Evolutionary conservation across 2,329 filamentous ascomycete species (phyloP).

Genomic region (Pleochaeta shiraiana): DNA sequence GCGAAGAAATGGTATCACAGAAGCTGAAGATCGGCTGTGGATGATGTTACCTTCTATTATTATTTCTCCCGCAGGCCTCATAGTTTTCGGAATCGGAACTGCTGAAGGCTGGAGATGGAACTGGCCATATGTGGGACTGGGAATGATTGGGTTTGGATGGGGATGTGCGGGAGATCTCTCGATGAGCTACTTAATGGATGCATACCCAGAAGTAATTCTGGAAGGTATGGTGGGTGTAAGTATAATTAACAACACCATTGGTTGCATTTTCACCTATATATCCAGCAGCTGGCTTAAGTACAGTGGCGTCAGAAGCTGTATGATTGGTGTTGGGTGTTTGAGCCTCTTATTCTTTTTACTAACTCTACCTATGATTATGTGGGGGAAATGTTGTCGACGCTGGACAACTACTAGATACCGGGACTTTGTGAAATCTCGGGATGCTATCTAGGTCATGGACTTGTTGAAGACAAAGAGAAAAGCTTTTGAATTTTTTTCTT

Average conservation of each 20-base stretch:
- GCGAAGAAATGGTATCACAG: slow-evolving; percentile 18
- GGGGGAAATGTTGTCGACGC: slow-evolving; percentile 26
- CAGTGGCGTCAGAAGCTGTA: slow-evolving; percentile 24
- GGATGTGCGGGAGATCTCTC: slow-evolving; percentile 34
- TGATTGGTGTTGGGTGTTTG: slow-evolving; percentile 29
- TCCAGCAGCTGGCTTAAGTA: slow-evolving; percentile 27
- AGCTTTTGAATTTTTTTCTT: too few relatives aligned
- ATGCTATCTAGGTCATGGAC: slow-evolving; percentile 17
- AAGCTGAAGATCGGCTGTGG: slow-evolving; percentile 22
- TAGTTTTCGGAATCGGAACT: slow-evolving; percentile 22
- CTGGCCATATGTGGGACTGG: slow-evolving; percentile 30
- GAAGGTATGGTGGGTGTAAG: slow-evolving; percentile 36
- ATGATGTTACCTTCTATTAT: slow-evolving; percentile 17
- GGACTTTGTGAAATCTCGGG: slow-evolving; percentile 26
- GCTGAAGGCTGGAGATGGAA: slow-evolving; percentile 29
- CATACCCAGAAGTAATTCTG: slow-evolving; percentile 32
- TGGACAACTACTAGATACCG: slow-evolving; percentile 26
- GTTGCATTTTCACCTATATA: slow-evolving; percentile 31
- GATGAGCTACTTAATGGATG: slow-evolving; percentile 32
- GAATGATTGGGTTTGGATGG: slow-evolving; percentile 36
- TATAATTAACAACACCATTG: slow-evolving; percentile 33
- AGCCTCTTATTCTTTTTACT: slow-evolving; percentile 28
- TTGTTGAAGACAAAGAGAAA: too few relatives aligned
- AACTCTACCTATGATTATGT: slow-evolving; percentile 31
- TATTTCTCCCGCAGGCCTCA: slow-evolving; percentile 20